Conservation (phyloP, 139 green algal genomes). For the Chlamydomonas incerta region DNA sequence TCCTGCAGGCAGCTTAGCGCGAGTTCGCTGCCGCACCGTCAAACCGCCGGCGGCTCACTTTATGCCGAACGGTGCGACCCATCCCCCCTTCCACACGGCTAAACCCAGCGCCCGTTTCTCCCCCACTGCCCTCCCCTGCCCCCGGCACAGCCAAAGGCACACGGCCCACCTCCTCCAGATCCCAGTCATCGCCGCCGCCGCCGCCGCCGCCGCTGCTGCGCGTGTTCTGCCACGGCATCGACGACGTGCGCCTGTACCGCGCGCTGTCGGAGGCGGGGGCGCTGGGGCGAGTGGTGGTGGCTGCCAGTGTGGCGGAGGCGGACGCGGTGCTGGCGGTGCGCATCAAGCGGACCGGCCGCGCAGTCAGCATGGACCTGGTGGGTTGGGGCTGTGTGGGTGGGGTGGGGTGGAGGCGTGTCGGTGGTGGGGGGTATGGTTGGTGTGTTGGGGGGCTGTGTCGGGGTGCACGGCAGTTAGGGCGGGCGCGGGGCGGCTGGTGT, state of each 20-base stretch:
- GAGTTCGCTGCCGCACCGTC: too few relatives aligned
- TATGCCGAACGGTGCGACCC: too few relatives aligned
- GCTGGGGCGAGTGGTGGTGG: constrained; percentile 46
- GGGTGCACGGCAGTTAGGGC: too few relatives aligned
- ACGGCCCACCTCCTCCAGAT: neutral
- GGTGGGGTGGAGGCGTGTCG: neutral
- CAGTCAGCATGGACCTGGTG: constrained; percentile 5
- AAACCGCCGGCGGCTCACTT: too few relatives aligned
- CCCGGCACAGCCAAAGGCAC: neutral
- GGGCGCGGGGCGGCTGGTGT: too few relatives aligned
- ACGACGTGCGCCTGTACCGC: constrained; percentile 54
- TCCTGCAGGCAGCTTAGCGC: too few relatives aligned
- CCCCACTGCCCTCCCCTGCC: too few relatives aligned
- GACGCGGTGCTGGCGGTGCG: constrained; percentile 16
- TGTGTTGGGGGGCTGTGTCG: neutral
- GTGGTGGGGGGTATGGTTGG: neutral
- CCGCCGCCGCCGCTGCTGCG: neutral
- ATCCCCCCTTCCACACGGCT: too few relatives aligned
- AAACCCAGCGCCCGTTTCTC: too few relatives aligned
- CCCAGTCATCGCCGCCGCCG: neutral
- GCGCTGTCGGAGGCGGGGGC: constrained; percentile 35
- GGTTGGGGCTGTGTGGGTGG: neutral
- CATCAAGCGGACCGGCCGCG: constrained; percentile 16
- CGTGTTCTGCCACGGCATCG: constrained; percentile 45
- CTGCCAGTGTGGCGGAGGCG: neutral